phyloP scores from a whole-genome alignment of 805 yeast genomes.

The Saturnispora mendoncae region DNA sequence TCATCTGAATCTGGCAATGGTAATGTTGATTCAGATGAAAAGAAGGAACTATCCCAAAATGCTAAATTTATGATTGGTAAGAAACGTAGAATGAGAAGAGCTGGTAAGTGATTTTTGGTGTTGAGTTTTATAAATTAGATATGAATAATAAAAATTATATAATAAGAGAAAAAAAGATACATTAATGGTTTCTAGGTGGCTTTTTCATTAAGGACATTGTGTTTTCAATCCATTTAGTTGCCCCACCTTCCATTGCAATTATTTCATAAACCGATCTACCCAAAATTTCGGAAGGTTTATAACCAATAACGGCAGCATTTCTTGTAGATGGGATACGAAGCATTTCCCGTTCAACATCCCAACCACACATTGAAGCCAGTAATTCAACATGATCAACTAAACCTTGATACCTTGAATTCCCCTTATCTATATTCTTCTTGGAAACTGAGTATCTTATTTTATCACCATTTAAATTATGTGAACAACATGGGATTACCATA shows the following conservation, averaged over 20 bases:
- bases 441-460: slow-evolving; percentile 52
- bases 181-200: slow-evolving; percentile 59
- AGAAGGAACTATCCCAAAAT: slow-evolving; percentile 35
- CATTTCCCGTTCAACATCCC: slow-evolving; percentile 82
- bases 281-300: slow-evolving; percentile 25
- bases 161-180: not conserved
- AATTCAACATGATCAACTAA: slow-evolving; percentile 78
- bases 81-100: slow-evolving; percentile 58
- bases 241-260: slow-evolving; percentile 74
- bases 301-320: slow-evolving; percentile 82
- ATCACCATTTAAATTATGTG: slow-evolving; percentile 76
- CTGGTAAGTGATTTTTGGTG: too few species aligned
- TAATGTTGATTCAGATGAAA: not conserved
- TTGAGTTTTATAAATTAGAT: too few species aligned
- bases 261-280: slow-evolving; percentile 45
- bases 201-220: slow-evolving; percentile 62
- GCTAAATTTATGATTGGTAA: slow-evolving; percentile 57
- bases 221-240: slow-evolving; percentile 82
- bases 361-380: slow-evolving; percentile 60
- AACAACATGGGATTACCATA: slow-evolving; percentile 91
- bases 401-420: slow-evolving; percentile 68
- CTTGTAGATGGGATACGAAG: slow-evolving; percentile 89
- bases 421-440: slow-evolving; percentile 20
- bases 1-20: slow-evolving; percentile 1
- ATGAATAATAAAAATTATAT: slow-evolving; percentile 5